These are phyloP conservation scores for Alternaria arborescens DNA, from an alignment of 2,329 filamentous ascomycete genomes.

Conservation along the genomic window DNA sequence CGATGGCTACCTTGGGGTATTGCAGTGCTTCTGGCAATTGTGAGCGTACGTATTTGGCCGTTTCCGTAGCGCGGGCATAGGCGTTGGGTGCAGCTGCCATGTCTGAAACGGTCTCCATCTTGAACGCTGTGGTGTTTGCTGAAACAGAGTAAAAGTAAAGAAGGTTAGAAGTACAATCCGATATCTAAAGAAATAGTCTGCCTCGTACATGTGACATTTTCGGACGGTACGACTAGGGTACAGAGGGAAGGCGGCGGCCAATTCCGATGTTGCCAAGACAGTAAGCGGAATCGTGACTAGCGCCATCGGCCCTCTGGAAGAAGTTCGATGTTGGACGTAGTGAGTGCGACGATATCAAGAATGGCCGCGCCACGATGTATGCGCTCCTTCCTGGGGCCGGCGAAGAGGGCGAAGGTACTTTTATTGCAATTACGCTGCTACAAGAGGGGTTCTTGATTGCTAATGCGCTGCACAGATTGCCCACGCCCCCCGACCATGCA, in stretches of 20 bases:
- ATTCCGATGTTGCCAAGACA: constrained; percentile 44
- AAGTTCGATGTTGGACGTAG: constrained; percentile 27
- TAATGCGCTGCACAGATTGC: constrained; percentile 38
- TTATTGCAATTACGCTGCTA: not conserved
- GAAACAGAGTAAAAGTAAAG: not conserved
- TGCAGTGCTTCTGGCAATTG: constrained; percentile 61
- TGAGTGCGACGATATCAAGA: constrained; percentile 30
- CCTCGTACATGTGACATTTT: constrained; percentile 19
- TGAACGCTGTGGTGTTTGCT: not conserved
- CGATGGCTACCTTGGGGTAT: constrained; percentile 66
- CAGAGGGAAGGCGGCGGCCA: constrained; percentile 42
- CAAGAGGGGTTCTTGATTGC: constrained; percentile 3
- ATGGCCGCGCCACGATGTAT: constrained; percentile 58
- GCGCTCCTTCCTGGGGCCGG: constrained; percentile 54
- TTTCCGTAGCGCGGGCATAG: constrained; percentile 59
- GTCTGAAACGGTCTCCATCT: constrained; percentile 33
- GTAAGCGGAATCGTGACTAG: constrained; percentile 33
- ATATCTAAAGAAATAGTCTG: constrained; percentile 4
- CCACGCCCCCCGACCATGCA: constrained; percentile 31
- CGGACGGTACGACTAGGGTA: constrained; percentile 27
- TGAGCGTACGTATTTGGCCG: constrained; percentile 59
- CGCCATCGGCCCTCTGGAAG: constrained; percentile 25
- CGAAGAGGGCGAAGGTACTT: constrained; percentile 55
- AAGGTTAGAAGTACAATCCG: not conserved
- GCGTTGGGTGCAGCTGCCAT: constrained; percentile 41